phyloP scores from a whole-genome alignment of 2,329 filamentous ascomycete species.

The Massarina eburnea region DNA sequence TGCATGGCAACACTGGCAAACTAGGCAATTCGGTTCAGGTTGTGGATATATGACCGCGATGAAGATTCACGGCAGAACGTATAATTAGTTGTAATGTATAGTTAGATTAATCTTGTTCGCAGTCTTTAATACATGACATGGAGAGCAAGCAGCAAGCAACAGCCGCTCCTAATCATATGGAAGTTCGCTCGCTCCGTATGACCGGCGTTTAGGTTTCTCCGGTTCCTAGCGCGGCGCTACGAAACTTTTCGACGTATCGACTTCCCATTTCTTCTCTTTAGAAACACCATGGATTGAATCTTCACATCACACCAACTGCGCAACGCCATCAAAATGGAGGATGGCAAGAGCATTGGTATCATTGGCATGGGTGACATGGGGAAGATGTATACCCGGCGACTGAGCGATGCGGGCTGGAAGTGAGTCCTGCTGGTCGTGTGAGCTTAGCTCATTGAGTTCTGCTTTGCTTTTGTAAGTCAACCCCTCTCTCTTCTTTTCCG shows the following conservation, averaged over 20 bases:
- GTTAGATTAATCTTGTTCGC: neutral
- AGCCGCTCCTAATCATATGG: too few relatives aligned
- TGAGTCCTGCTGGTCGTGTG: constrained; percentile 54
- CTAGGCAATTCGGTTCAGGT: constrained; percentile 51
- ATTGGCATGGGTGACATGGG: constrained; percentile 99
- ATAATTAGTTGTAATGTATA: constrained; percentile 29
- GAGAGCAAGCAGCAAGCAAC: constrained; percentile 42
- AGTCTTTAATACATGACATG: constrained; percentile 28
- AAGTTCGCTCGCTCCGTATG: too few relatives aligned
- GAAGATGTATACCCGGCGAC: constrained; percentile 90
- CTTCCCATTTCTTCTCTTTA: constrained; percentile 13
- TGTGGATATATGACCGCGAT: constrained; percentile 39
- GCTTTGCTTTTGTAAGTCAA: constrained; percentile 29
- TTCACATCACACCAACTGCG: constrained; percentile 20
- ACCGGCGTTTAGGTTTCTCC: constrained; percentile 6
- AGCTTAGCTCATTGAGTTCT: constrained; percentile 4
- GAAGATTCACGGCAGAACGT: constrained; percentile 18
- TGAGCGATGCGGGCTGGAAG: constrained; percentile 96
- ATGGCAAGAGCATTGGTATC: constrained; percentile 76
- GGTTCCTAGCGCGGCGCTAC: constrained; percentile 14
- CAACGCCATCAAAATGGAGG: constrained; percentile 54
- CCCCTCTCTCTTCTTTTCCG: constrained; percentile 11
- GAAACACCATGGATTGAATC: neutral
- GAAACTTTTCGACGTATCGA: constrained; percentile 19
- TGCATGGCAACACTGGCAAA: constrained; percentile 51